These are phyloP conservation scores for Pelargonium fulgidum DNA, from an alignment of 441 rosid genomes.

Conservation along the genomic window DNA sequence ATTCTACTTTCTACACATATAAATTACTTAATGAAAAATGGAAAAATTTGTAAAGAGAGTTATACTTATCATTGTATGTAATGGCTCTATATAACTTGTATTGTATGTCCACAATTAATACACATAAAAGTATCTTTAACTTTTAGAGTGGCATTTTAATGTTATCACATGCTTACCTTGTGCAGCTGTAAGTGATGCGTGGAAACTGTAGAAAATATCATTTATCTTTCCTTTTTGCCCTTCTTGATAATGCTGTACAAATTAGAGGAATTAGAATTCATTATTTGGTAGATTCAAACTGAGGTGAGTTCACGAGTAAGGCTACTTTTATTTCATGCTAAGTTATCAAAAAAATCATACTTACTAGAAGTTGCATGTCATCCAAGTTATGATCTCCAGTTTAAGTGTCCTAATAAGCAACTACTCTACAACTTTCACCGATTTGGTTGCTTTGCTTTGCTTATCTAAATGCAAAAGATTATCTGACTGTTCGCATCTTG, in stretches of 20 bases:
- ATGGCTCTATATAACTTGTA: not conserved
- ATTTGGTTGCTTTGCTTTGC: not conserved
- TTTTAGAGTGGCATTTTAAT: not conserved
- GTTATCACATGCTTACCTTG: not conserved
- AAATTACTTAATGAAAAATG: not conserved
- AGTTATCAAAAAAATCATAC: not conserved
- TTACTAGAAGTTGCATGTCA: no score
- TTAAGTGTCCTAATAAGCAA: no score
- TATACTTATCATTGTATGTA: not conserved
- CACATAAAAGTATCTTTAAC: not conserved
- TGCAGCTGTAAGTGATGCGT: not conserved
- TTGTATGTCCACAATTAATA: not conserved
- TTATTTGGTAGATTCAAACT: not conserved
- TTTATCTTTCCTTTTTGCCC: not conserved
- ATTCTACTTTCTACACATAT: not conserved
- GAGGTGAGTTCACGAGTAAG: not conserved
- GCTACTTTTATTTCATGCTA: not conserved
- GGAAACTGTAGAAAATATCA: not conserved
- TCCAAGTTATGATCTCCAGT: no score
- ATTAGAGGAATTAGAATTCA: not conserved
- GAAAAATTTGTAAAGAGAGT: not conserved
- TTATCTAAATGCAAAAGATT: not conserved
- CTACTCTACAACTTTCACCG: no score
- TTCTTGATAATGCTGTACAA: slow-evolving; percentile 2
- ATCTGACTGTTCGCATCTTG: not conserved